A percentile compares a stretch with the other conserved stretches of the same genome.
Evolutionary conservation across 306 rosid species (phyloP).

Genomic region (Vigna reflexopilosa): DNA sequence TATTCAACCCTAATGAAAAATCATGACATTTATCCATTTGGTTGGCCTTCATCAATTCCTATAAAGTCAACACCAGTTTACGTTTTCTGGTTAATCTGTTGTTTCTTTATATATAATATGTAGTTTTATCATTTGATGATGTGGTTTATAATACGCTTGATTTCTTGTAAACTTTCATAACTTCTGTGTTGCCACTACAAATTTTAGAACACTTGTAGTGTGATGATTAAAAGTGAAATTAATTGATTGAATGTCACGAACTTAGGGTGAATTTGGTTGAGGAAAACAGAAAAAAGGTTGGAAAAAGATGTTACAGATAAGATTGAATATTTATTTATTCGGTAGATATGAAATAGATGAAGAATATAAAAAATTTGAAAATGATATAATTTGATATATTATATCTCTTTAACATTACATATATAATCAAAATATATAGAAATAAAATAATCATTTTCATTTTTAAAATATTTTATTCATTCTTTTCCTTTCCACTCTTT

Average conservation of each 20-base stretch:
- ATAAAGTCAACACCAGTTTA: not conserved
- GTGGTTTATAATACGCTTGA: no score
- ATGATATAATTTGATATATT: no score
- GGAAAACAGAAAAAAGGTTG: no score
- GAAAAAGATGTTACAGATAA: no score
- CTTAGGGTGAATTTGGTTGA: not conserved
- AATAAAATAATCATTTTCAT: no score
- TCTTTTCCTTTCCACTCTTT: no score
- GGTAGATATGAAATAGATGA: no score
- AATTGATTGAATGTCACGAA: conserved; percentile 1
- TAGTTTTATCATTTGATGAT: not conserved
- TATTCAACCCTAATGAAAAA: not conserved
- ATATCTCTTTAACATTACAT: no score
- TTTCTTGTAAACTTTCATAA: not conserved
- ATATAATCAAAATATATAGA: no score
- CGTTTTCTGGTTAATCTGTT: not conserved
- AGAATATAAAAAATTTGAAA: no score
- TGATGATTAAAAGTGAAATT: not conserved
- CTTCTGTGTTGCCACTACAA: not conserved
- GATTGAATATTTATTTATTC: no score
- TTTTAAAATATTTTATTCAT: no score
- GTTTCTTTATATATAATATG: not conserved
- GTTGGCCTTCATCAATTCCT: not conserved
- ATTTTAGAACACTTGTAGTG: not conserved
- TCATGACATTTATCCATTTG: not conserved